These are phyloP conservation scores for Torulaspora maleeae DNA, from an alignment of 805 yeast genomes.

Conservation along the genomic window DNA sequence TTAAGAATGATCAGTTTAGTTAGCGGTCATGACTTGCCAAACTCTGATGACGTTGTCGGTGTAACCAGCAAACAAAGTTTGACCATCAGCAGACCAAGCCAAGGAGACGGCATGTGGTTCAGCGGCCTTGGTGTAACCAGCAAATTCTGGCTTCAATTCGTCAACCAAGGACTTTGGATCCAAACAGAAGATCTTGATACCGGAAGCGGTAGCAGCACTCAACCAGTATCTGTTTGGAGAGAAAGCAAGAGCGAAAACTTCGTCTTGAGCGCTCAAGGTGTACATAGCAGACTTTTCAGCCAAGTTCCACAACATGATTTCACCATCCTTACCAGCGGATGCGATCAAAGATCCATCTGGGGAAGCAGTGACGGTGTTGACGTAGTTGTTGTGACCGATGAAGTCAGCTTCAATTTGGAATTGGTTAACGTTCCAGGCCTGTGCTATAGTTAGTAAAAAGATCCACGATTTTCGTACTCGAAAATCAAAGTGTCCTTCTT, in stretches of 20 bases:
- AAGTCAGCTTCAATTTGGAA: conserved; percentile 89
- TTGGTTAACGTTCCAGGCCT: conserved; percentile 93
- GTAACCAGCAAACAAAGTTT: conserved; percentile 99
- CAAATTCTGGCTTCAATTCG: conserved; percentile 97
- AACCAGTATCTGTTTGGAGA: conserved; percentile 99
- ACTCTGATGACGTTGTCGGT: conserved; percentile 99
- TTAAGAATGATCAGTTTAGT: conserved; percentile 23
- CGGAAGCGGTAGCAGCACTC: conserved; percentile 97
- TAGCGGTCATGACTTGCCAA: conserved; percentile 97
- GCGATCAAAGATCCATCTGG: conserved; percentile 99
- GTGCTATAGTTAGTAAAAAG: conserved; percentile 44
- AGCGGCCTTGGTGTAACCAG: conserved; percentile 81
- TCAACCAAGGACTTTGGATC: conserved; percentile 91
- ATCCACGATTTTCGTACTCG: background rate
- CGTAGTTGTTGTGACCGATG: conserved; percentile 99
- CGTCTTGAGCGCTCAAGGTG: conserved; percentile 93
- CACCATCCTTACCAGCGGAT: conserved; percentile 99
- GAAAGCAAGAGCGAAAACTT: conserved; percentile 97
- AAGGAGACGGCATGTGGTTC: conserved; percentile 97
- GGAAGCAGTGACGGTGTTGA: conserved; percentile 92
- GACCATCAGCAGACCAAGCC: conserved; percentile 99
- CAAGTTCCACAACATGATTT: conserved; percentile 97
- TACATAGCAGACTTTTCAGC: conserved; percentile 77
- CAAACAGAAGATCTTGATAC: conserved; percentile 97
- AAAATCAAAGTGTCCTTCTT: background rate